A percentile compares a stretch with the other conserved stretches of the same genome.
Evolutionary conservation across 169 alveolate species (phyloP).

Genomic region (Plasmodium vivax): DNA sequence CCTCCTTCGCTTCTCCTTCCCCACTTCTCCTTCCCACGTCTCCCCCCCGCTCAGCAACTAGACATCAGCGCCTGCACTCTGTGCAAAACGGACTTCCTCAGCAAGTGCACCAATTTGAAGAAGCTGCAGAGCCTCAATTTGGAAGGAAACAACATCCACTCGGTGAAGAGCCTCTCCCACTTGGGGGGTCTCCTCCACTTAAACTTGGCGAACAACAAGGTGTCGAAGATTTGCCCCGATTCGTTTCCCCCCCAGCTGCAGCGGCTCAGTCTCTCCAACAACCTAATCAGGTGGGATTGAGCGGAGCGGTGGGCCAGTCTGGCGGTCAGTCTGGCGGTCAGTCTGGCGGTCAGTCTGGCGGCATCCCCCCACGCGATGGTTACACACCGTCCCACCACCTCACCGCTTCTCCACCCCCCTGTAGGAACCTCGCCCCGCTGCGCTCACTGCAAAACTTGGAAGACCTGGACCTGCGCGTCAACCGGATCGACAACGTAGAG

Average conservation of each 20-base stretch:
- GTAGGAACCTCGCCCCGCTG: constrained; percentile 36
- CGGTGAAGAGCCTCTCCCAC: constrained; percentile 1
- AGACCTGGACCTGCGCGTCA: constrained; percentile 47
- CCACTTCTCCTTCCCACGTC: not conserved
- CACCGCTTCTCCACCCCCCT: not conserved
- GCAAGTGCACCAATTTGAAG: constrained; percentile 13
- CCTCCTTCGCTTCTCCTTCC: not conserved
- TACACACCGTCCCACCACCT: not conserved
- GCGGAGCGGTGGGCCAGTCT: too few relatives aligned
- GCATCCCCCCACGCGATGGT: too few relatives aligned
- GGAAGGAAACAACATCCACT: constrained; percentile 59
- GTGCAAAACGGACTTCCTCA: constrained; percentile 33
- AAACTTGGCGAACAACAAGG: constrained; percentile 58
- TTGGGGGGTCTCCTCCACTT: constrained; percentile 7
- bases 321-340: too few relatives aligned
- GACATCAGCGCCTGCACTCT: constrained; percentile 41
- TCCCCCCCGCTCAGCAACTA: constrained; percentile 14
- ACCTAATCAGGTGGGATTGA: constrained; percentile 44
- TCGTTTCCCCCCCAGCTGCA: constrained; percentile 25
- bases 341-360: too few relatives aligned
- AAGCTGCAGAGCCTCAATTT: constrained; percentile 26
- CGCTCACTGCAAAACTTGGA: constrained; percentile 11
- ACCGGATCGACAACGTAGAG: constrained; percentile 50
- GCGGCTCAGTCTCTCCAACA: constrained; percentile 42
- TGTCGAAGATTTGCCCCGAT: constrained; percentile 34